These are phyloP conservation scores for Crassisporium funariophilum DNA, from an alignment of 768 basidiomycete species.

Conservation along the genomic window DNA sequence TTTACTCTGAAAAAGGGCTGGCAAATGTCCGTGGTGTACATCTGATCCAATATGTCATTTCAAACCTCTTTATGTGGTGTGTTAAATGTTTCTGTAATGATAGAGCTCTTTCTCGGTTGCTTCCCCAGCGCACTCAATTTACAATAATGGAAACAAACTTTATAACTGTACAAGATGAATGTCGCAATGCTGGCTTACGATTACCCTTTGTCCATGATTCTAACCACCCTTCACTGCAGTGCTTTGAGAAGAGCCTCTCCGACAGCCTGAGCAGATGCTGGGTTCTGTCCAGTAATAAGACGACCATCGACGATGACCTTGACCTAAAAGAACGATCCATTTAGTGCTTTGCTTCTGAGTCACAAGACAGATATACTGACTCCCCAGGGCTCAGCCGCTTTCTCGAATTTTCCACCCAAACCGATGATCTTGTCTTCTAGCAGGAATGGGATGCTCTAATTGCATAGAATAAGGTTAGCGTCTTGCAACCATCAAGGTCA, in stretches of 20 bases:
- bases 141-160: too few species aligned
- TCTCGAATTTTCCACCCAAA: conserved; percentile 69
- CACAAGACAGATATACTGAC: conserved; percentile 38
- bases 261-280: conserved; percentile 55
- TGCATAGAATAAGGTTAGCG: conserved; percentile 3
- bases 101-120: conserved; percentile 11
- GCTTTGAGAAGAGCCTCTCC: conserved; percentile 60
- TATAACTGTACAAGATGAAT: too few species aligned
- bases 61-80: conserved; percentile 16
- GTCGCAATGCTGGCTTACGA: neutral
- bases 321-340: conserved; percentile 23
- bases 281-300: conserved; percentile 73
- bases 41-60: conserved; percentile 31
- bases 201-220: conserved; percentile 8
- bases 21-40: conserved; percentile 79
- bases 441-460: conserved; percentile 68
- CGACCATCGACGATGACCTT: conserved; percentile 61
- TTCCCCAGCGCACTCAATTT: too few species aligned
- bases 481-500: neutral
- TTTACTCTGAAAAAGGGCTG: conserved; percentile 87
- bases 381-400: conserved; percentile 56
- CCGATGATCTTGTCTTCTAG: conserved; percentile 64
- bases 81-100: conserved; percentile 21
- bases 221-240: conserved; percentile 26
- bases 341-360: neutral